phyloP scores from a whole-genome alignment of 352 stramenopile species.

The Globisporangium apiculatum region DNA sequence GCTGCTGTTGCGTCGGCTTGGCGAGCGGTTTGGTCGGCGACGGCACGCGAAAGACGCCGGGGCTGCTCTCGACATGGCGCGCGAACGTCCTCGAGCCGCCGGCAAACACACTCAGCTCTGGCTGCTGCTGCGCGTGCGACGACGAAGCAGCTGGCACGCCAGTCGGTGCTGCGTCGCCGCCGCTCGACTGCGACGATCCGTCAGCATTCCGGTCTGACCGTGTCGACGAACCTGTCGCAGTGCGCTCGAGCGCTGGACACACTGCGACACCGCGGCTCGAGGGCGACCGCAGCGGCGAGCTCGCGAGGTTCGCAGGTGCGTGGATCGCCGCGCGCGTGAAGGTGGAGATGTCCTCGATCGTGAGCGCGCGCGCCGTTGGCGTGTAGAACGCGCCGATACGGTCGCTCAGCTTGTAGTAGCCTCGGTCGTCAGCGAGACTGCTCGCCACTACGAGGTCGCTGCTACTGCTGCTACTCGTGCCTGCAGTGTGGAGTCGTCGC shows the following conservation, averaged over 20 bases:
- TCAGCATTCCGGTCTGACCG: background rate
- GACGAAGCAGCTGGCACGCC: background rate
- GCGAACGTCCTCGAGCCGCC: constrained; percentile 51
- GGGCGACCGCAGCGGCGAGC: constrained; percentile 30
- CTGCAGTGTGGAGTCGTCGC: constrained; percentile 16
- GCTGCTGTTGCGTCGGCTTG: constrained; percentile 15
- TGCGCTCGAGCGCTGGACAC: constrained; percentile 46
- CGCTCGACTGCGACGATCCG: constrained; percentile 1
- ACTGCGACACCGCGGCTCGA: constrained; percentile 33
- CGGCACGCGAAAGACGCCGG: constrained; percentile 42
- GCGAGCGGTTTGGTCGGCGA: constrained; percentile 33
- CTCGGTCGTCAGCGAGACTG: constrained; percentile 43
- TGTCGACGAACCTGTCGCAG: background rate
- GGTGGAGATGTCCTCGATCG: constrained; percentile 61
- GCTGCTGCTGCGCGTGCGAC: constrained; percentile 1
- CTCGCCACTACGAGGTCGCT: constrained; percentile 3
- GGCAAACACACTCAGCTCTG: constrained; percentile 39
- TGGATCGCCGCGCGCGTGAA: constrained; percentile 51
- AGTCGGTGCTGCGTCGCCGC: background rate
- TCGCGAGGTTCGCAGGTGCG: constrained; percentile 31
- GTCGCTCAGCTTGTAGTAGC: constrained; percentile 79
- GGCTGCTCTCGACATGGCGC: constrained; percentile 60
- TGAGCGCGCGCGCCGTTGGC: constrained; percentile 48
- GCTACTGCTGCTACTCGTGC: constrained; percentile 8
- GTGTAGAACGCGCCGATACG: constrained; percentile 76